Conservation (phyloP, 305 asterid species). For the Solanum hybrid region DNA sequence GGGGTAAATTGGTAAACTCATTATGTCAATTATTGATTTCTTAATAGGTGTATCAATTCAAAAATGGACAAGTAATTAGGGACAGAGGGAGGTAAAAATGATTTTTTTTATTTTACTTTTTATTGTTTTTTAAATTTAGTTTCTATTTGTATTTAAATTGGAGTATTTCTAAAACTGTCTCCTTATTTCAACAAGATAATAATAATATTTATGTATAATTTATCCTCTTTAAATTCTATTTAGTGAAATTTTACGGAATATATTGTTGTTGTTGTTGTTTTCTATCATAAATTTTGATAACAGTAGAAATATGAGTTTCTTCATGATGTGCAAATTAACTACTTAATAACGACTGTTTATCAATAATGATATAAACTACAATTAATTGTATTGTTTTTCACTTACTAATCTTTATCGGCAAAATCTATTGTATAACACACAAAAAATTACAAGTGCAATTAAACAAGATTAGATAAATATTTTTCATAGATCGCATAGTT, state of each 20-base stretch:
- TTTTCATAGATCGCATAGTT: background rate
- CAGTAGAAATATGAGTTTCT: background rate
- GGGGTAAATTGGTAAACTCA: too few species aligned
- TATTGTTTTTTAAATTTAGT: background rate
- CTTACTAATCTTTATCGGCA: background rate
- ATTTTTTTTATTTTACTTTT: background rate
- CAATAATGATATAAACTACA: background rate
- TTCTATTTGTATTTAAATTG: background rate
- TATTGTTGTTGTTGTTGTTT: too few species aligned
- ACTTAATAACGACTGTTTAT: background rate
- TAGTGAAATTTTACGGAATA: background rate
- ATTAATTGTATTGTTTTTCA: background rate
- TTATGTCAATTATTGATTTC: too few species aligned
- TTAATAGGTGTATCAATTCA: too few species aligned
- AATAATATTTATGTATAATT: too few species aligned
- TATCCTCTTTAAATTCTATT: too few species aligned
- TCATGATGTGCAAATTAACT: background rate
- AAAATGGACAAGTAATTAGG: too few species aligned
- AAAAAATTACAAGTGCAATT: background rate
- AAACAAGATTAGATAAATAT: background rate
- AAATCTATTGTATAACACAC: background rate
- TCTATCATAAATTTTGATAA: background rate
- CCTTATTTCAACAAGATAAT: too few species aligned
- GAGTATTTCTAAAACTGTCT: too few species aligned
- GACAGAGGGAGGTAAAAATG: background rate